Evolutionary conservation across 129 eudicot species (phyloP), one percentile per base, ranked within the genome.

Genomic region (Tagetes erecta): DNA sequence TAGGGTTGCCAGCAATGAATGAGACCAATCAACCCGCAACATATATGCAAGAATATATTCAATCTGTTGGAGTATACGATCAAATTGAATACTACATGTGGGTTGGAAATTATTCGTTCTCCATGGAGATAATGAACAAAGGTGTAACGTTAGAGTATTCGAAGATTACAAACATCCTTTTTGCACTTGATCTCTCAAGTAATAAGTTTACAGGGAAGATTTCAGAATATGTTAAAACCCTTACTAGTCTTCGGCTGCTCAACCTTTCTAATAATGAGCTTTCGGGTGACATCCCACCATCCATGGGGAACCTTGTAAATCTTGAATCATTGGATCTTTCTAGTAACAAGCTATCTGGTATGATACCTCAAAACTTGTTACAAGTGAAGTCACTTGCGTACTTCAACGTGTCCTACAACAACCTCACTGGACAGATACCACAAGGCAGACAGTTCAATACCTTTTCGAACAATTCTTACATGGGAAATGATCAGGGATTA

Each of bases 251-350:
- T 60, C 67, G 67, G 35, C 50, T 51, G 33, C 78, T 83, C 53
- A 79, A 79, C 66, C 75, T 83, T 20, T 83, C 87, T 20, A 74
- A 79, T 44, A 83, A 83, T 47, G 63, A 79, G 6, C 79, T 83
- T 39, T 49, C 12, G 49, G 82, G 76, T 5, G 3, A 0, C 20
- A 70, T 78, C 56, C 71, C 71, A 10, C 12, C 67, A 44, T 76
- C 44, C 4, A 30, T 41, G 34, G 76, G 53, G 39, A 71, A 38
- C 9, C 39, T 82, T 36, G 72, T 7, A 13, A 7, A 37, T 14
- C 86, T 82, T 0, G 80, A 66, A 44, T 67, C 82, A 7, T 45
- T 77, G 58, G 86, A 82, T 70, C 76, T 82, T 34, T 76, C 79
- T 35, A 4, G 40, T 3, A 82, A 77, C 82, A 64, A 64, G 46